A percentile compares a stretch with the other conserved stretches of the same genome.
Conservation (phyloP, 2,329 filamentous ascomycete genomes). For the Parastagonospora nodorum region DNA sequence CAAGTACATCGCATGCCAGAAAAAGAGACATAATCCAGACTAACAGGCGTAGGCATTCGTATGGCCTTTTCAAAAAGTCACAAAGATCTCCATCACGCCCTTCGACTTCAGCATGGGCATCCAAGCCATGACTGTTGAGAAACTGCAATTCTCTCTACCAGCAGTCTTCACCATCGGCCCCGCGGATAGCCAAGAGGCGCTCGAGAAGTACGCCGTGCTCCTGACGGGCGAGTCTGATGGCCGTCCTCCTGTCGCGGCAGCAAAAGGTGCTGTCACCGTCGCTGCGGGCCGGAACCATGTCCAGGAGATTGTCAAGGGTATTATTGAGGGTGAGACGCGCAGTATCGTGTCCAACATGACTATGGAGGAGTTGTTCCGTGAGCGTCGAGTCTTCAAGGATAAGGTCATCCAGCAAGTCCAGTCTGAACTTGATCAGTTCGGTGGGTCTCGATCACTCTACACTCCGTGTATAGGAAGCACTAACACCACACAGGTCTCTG, state of each 20-base stretch:
- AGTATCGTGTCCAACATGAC: constrained; percentile 85
- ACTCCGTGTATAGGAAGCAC: constrained; percentile 20
- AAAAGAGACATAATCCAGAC: constrained; percentile 51
- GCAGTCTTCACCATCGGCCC: constrained; percentile 88
- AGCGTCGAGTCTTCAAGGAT: constrained; percentile 76
- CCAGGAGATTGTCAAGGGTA: constrained; percentile 84
- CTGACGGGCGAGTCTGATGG: constrained; percentile 67
- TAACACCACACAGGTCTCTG: constrained; percentile 5
- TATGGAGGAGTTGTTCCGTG: constrained; percentile 89
- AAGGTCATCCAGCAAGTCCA: constrained; percentile 70
- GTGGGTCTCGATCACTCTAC: constrained; percentile 70
- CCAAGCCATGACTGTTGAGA: constrained; percentile 88
- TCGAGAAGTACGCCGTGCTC: constrained; percentile 83
- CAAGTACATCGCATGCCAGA: constrained; percentile 28
- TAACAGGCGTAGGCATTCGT: constrained; percentile 36
- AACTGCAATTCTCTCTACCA: constrained; percentile 79
- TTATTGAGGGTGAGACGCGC: constrained; percentile 86
- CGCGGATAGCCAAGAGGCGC: constrained; percentile 69
- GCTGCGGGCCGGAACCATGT: constrained; percentile 67
- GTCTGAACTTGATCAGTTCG: constrained; percentile 79
- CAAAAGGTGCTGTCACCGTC: constrained; percentile 47
- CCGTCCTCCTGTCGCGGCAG: constrained; percentile 39
- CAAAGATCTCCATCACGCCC: constrained; percentile 65
- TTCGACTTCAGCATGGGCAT: constrained; percentile 83
- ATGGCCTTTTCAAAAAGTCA: constrained; percentile 47